A percentile compares a stretch with the other conserved stretches of the same genome.
Evolutionary conservation across 2,329 filamentous ascomycete species (phyloP).

Genomic region (Trichoderma harzianum): DNA sequence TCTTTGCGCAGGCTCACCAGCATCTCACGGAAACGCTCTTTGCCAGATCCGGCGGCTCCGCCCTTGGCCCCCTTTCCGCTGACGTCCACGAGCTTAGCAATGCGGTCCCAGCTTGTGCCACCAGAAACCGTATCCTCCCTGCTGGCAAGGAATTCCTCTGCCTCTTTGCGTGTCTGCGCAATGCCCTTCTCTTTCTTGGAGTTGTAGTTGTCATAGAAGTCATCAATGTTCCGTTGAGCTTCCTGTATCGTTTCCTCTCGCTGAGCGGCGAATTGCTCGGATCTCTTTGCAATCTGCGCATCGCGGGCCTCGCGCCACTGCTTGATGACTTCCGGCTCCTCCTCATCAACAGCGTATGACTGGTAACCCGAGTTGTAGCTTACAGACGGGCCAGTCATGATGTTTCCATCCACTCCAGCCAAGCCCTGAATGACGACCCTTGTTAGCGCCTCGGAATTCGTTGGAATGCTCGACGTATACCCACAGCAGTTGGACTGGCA

Average conservation of each 20-base stretch:
- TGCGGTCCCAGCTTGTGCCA: slow-evolving; percentile 97
- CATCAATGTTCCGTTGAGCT: slow-evolving; percentile 91
- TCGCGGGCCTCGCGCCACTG: slow-evolving; percentile 92
- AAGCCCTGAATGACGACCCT: background rate
- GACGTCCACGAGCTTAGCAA: slow-evolving; percentile 94
- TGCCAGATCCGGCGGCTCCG: slow-evolving; percentile 84
- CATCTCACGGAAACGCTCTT: slow-evolving; percentile 93
- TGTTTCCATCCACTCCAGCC: slow-evolving; percentile 26
- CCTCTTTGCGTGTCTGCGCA: slow-evolving; percentile 82
- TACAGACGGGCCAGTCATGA: slow-evolving; percentile 70
- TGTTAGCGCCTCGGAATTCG: slow-evolving; percentile 2
- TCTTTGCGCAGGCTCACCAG: slow-evolving; percentile 87
- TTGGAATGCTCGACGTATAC: slow-evolving; percentile 16
- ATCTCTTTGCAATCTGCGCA: slow-evolving; percentile 75
- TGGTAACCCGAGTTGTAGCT: slow-evolving; percentile 61
- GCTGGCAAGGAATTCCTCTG: slow-evolving; percentile 84
- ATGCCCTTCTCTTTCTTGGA: slow-evolving; percentile 94
- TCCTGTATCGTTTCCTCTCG: slow-evolving; percentile 84
- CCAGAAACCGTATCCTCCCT: slow-evolving; percentile 91
- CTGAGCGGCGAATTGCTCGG: slow-evolving; percentile 76
- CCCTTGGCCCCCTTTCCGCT: slow-evolving; percentile 89
- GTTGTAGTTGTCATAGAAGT: slow-evolving; percentile 99
- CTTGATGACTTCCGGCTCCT: slow-evolving; percentile 84
- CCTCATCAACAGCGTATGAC: slow-evolving; percentile 61
- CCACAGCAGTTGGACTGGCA: slow-evolving; percentile 36